These are phyloP conservation scores for Plasmodium yoelii DNA, from an alignment of 169 alveolate species.

Conservation along the genomic window DNA sequence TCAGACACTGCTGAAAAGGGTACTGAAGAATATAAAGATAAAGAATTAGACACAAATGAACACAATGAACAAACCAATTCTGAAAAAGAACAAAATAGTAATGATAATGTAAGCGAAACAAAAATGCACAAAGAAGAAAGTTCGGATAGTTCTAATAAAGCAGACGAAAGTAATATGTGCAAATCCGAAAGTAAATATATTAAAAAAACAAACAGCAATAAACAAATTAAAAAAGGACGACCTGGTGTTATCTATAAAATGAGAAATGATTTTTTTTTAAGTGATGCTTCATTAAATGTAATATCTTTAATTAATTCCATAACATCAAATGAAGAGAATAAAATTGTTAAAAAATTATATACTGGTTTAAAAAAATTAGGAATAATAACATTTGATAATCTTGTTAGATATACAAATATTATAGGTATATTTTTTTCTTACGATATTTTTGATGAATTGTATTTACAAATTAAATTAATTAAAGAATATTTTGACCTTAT, in stretches of 20 bases:
- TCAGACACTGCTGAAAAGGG: background rate
- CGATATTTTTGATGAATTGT: constrained; percentile 75
- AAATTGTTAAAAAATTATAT: constrained; percentile 29
- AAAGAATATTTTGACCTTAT: constrained; percentile 39
- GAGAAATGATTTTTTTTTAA: constrained; percentile 58
- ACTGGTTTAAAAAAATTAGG: constrained; percentile 52
- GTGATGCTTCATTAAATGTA: constrained; percentile 58
- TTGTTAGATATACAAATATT: constrained; percentile 67
- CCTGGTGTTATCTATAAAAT: constrained; percentile 45
- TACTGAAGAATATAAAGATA: constrained; percentile 10
- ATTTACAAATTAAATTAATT: constrained; percentile 63
- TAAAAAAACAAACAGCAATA: constrained; percentile 1
- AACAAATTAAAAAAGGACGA: background rate
- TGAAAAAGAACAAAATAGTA: background rate
- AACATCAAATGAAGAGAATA: constrained; percentile 42
- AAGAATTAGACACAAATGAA: constrained; percentile 1
- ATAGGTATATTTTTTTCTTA: constrained; percentile 68
- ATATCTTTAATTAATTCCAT: constrained; percentile 44
- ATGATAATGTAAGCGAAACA: background rate
- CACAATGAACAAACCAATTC: background rate
- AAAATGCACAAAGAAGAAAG: background rate
- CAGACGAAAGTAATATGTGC: background rate
- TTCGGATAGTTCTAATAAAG: background rate
- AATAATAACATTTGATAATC: constrained; percentile 59
- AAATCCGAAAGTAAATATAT: constrained; percentile 23